phyloP scores from a whole-genome alignment of 129 eudicot genomes.

The Flaveria brownii region DNA sequence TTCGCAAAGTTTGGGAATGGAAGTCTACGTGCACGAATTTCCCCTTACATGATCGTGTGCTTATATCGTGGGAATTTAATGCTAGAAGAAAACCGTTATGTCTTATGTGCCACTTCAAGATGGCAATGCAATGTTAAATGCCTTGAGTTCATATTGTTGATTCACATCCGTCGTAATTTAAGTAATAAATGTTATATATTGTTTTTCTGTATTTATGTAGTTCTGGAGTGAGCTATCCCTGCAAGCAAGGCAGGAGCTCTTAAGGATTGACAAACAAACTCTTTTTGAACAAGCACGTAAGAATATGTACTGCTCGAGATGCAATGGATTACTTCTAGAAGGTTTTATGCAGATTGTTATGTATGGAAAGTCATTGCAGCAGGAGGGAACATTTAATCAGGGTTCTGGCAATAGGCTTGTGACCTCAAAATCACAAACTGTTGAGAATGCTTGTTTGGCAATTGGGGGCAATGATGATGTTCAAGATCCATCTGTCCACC shows the following conservation, averaged over 20 bases:
- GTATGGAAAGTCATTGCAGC: slow-evolving; percentile 83
- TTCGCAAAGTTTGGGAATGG: slow-evolving; percentile 7
- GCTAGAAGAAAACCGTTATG: slow-evolving; percentile 10
- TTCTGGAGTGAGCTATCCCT: slow-evolving; percentile 88
- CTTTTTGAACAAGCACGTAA: slow-evolving; percentile 97
- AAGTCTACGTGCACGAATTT: not conserved
- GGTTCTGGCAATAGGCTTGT: slow-evolving; percentile 39
- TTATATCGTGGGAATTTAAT: not conserved
- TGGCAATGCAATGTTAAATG: slow-evolving; percentile 4
- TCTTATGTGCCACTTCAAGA: slow-evolving; percentile 5
- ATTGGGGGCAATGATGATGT: slow-evolving; percentile 54
- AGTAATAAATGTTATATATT: slow-evolving; percentile 5
- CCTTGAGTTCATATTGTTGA: not conserved
- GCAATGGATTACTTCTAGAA: slow-evolving; percentile 94
- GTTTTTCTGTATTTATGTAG: slow-evolving; percentile 47
- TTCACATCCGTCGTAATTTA: not conserved
- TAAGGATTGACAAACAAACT: slow-evolving; percentile 82
- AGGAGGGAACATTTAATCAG: slow-evolving; percentile 49
- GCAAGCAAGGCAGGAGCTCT: slow-evolving; percentile 81
- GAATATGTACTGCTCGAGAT: slow-evolving; percentile 96
- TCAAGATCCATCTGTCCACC: slow-evolving; percentile 88
- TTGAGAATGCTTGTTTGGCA: slow-evolving; percentile 35
- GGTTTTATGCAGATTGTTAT: slow-evolving; percentile 85
- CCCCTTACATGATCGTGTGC: too few species aligned
- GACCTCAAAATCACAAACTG: slow-evolving; percentile 41